Evolutionary conservation across 2,329 filamentous ascomycete species (phyloP).

Genomic region (Corynespora cassiicola): DNA sequence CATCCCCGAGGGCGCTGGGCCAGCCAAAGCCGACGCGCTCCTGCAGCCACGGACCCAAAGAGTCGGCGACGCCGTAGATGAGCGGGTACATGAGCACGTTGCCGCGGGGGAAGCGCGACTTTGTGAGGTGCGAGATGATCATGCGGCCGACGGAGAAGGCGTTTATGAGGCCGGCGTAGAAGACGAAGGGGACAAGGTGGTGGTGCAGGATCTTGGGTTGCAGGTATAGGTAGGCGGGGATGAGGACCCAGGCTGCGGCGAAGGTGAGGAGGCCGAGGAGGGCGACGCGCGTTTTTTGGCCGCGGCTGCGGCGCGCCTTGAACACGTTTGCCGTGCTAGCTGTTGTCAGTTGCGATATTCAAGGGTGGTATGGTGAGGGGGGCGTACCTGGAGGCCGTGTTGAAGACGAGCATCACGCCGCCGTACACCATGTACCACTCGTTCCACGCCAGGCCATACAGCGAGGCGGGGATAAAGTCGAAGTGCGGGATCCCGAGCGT

Average conservation of each 20-base stretch:
- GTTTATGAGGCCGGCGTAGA: conserved; percentile 90
- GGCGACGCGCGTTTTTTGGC: conserved; percentile 74
- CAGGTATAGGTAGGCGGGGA: conserved; percentile 80
- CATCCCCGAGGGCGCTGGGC: conserved; percentile 56
- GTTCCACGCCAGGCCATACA: conserved; percentile 86
- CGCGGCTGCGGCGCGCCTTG: conserved; percentile 75
- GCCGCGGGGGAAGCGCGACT: conserved; percentile 85
- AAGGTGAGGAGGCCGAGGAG: conserved; percentile 86
- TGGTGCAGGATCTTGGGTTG: conserved; percentile 82
- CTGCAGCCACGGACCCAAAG: conserved; percentile 72
- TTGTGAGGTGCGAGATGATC: conserved; percentile 91
- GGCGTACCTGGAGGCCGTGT: conserved; percentile 72
- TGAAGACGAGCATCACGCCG: conserved; percentile 78
- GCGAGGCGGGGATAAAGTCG: conserved; percentile 67
- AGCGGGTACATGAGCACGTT: conserved; percentile 85
- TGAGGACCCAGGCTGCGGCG: conserved; percentile 76
- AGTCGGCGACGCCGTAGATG: conserved; percentile 79
- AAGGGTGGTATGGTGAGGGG: conserved; percentile 2
- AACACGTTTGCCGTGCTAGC: conserved; percentile 80
- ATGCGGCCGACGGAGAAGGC: conserved; percentile 95
- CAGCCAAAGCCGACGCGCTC: conserved; percentile 54
- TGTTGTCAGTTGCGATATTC: conserved; percentile 15
- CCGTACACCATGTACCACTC: conserved; percentile 95
- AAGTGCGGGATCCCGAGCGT: conserved; percentile 72
- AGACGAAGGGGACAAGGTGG: conserved; percentile 86